These are phyloP conservation scores for Penicillium cinerascens DNA, from an alignment of 495 filamentous ascomycete species.

Conservation along the genomic window DNA sequence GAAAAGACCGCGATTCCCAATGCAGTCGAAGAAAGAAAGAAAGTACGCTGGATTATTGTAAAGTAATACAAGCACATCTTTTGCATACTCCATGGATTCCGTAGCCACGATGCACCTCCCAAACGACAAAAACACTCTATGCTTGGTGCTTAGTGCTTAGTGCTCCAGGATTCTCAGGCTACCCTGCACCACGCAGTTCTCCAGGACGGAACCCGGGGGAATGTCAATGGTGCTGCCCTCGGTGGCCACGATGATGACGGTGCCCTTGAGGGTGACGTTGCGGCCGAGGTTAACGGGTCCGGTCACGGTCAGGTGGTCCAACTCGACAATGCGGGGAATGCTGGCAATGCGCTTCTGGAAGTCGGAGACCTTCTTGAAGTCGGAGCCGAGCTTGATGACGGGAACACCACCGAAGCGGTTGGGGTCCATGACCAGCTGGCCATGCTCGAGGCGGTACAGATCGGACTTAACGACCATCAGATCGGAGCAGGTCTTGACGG, in stretches of 20 bases:
- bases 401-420: slow-evolving; percentile 97
- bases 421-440: slow-evolving; percentile 92
- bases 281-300: slow-evolving; percentile 94
- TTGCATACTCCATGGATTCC: slow-evolving; percentile 32
- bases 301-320: slow-evolving; percentile 97
- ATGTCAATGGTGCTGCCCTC: slow-evolving; percentile 98
- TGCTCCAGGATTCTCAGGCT: slow-evolving; percentile 94
- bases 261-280: slow-evolving; percentile 93
- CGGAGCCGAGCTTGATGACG: slow-evolving; percentile 95
- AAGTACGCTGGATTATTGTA: slow-evolving; percentile 33
- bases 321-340: slow-evolving; percentile 97
- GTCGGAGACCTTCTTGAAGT: slow-evolving; percentile 99
- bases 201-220: slow-evolving; percentile 89
- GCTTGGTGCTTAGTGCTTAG: slow-evolving; percentile 46
- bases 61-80: slow-evolving; percentile 30
- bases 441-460: slow-evolving; percentile 99
- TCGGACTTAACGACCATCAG: slow-evolving; percentile 99
- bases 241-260: slow-evolving; percentile 99
- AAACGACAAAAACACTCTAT: slow-evolving; percentile 12
- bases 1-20: slow-evolving; percentile 10
- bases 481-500: slow-evolving; percentile 99
- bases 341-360: slow-evolving; percentile 96
- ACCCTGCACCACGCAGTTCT: slow-evolving; percentile 99
- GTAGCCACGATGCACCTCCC: slow-evolving; percentile 32
- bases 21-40: slow-evolving; percentile 15